Evolutionary conservation across 2,329 filamentous ascomycete genomes (phyloP).

Genomic region (Xylariaceae sp.): DNA sequence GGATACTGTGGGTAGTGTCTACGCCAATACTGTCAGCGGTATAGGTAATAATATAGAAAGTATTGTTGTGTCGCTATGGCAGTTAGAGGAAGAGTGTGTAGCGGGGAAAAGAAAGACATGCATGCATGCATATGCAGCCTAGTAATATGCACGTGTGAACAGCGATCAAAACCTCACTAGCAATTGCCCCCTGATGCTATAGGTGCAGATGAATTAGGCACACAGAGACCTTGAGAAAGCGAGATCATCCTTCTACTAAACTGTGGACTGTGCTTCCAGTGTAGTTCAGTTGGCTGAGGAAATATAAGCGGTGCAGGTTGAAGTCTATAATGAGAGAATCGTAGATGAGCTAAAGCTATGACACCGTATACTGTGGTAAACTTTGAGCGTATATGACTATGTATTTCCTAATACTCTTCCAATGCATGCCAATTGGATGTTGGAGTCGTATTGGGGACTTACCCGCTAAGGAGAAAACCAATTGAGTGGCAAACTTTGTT

Average conservation of each 20-base stretch:
- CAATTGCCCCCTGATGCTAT: no score
- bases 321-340: background rate
- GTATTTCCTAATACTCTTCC: slow-evolving; percentile 18
- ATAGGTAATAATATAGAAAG: background rate
- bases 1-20: background rate
- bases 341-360: background rate
- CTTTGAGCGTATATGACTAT: background rate
- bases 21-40: no score
- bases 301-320: background rate
- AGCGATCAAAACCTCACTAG: no score
- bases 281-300: background rate
- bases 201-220: background rate
- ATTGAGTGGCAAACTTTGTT: background rate
- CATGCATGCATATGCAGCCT: slow-evolving; percentile 20
- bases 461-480: background rate
- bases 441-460: background rate
- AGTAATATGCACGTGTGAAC: slow-evolving; percentile 5
- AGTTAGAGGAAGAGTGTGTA: slow-evolving; percentile 5
- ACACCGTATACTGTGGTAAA: background rate
- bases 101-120: no score
- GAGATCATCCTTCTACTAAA: background rate
- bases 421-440: slow-evolving; percentile 19
- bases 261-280: background rate
- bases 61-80: background rate
- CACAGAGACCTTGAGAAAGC: background rate